Conservation (phyloP, 164 flowering plant species). For the Stephania japonica region DNA sequence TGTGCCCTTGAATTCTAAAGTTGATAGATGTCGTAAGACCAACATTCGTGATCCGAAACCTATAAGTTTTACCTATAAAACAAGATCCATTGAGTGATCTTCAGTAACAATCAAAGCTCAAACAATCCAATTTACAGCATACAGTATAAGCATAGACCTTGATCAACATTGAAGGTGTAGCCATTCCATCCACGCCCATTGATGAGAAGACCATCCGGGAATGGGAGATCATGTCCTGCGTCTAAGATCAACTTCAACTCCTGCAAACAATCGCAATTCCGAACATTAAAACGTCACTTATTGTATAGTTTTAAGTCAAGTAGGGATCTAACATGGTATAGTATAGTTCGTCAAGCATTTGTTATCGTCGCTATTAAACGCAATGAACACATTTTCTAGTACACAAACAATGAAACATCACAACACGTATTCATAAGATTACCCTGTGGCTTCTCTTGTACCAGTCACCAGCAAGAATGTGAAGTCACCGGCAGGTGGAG, state of each 20-base stretch:
- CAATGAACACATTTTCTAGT: background rate
- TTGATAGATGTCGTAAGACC: constrained; percentile 79
- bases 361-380: too few relatives aligned
- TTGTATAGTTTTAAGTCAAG: background rate
- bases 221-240: constrained; percentile 61
- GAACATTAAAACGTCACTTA: constrained; percentile 3
- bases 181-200: constrained; percentile 94
- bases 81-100: constrained; percentile 2
- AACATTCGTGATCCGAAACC: constrained; percentile 92
- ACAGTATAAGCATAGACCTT: constrained; percentile 36
- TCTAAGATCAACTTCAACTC: constrained; percentile 49
- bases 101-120: background rate
- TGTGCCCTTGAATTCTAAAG: constrained; percentile 92
- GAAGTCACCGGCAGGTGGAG: constrained; percentile 76
- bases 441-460: constrained; percentile 69
- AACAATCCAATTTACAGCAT: background rate
- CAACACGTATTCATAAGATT: constrained; percentile 11
- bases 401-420: background rate
- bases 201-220: constrained; percentile 88
- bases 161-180: constrained; percentile 73
- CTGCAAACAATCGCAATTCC: constrained; percentile 24
- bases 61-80: constrained; percentile 68
- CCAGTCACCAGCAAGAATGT: constrained; percentile 89
- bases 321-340: too few relatives aligned
- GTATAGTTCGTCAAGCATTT: too few relatives aligned